phyloP scores from a whole-genome alignment of 2,329 filamentous ascomycete genomes.

The Alternaria infectoria region DNA sequence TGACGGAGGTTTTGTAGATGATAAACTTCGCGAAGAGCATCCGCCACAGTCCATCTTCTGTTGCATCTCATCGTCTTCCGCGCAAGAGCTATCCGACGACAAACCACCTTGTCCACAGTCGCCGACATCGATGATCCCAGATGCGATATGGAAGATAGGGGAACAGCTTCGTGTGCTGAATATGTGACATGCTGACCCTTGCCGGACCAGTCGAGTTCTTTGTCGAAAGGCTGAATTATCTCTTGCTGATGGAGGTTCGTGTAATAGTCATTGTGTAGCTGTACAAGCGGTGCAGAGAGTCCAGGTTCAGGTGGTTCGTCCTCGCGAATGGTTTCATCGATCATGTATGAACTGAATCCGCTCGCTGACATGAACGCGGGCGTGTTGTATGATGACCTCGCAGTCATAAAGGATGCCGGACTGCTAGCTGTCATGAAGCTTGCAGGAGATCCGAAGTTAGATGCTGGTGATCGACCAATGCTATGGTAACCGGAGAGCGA shows the following conservation, averaged over 20 bases:
- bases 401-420: too few relatives aligned
- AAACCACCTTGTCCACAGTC: slow-evolving; percentile 21
- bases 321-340: too few relatives aligned
- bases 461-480: too few relatives aligned
- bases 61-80: slow-evolving; percentile 26
- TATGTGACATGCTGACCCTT: slow-evolving; percentile 26
- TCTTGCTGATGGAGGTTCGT: background rate
- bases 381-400: too few relatives aligned
- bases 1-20: slow-evolving; percentile 24
- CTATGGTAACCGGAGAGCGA: too few relatives aligned
- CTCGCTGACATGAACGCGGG: too few relatives aligned
- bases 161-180: slow-evolving; percentile 7
- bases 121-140: slow-evolving; percentile 15
- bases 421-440: too few relatives aligned
- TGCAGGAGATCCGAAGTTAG: too few relatives aligned
- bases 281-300: background rate
- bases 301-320: background rate
- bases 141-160: slow-evolving; percentile 3
- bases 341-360: too few relatives aligned
- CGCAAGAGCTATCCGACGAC: slow-evolving; percentile 22
- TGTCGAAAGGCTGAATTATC: slow-evolving; percentile 5
- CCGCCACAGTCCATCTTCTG: background rate
- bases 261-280: background rate
- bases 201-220: slow-evolving; percentile 30
- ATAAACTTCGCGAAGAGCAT: slow-evolving; percentile 21